phyloP scores from a whole-genome alignment of 2,329 filamentous ascomycete species.

The Arthrobotrys sphaeroides region DNA sequence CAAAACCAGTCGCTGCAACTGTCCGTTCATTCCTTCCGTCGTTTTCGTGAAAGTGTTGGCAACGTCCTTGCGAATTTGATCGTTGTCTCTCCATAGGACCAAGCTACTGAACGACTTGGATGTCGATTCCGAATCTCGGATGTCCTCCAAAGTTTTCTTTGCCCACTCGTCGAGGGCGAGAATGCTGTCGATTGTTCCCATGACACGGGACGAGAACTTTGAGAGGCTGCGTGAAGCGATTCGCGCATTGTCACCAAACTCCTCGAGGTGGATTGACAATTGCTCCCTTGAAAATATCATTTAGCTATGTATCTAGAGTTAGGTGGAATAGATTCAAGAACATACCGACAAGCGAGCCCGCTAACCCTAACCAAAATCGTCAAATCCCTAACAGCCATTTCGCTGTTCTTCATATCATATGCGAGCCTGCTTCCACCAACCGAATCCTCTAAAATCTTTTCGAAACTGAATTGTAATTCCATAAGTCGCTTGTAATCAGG shows the following conservation, averaged over 20 bases:
- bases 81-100: conserved; percentile 62
- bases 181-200: conserved; percentile 56
- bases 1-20: conserved; percentile 72
- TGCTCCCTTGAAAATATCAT: conserved; percentile 66
- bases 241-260: conserved; percentile 76
- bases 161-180: conserved; percentile 57
- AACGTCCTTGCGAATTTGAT: conserved; percentile 50
- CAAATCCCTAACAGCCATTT: conserved; percentile 77
- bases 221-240: conserved; percentile 74
- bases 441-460: conserved; percentile 75
- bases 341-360: conserved; percentile 54
- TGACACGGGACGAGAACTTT: conserved; percentile 68
- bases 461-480: conserved; percentile 77
- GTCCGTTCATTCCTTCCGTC: conserved; percentile 69
- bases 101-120: conserved; percentile 63
- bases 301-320: neutral
- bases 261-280: conserved; percentile 77
- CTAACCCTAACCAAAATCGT: conserved; percentile 74
- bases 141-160: conserved; percentile 54
- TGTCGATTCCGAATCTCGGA: conserved; percentile 52
- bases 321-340: neutral
- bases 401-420: conserved; percentile 80
- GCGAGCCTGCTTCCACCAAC: conserved; percentile 74
- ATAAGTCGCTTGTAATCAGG: conserved; percentile 65
- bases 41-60: conserved; percentile 71